Base-by-base conservation (phyloP, 2,329 filamentous ascomycete genomes). In the Incumbomyces lentus region DNA sequence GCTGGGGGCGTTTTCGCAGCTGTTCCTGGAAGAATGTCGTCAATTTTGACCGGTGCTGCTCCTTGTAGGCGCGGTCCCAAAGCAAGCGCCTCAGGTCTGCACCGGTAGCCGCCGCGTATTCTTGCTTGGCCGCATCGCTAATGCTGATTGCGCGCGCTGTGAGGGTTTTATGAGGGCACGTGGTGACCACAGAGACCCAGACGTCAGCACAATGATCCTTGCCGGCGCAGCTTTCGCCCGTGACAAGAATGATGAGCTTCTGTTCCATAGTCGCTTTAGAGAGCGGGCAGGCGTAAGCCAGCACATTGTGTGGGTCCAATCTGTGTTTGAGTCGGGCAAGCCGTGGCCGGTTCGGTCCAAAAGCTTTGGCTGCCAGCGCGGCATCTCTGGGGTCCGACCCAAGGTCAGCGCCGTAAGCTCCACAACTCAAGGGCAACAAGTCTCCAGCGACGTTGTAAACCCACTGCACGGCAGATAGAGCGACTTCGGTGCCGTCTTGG, bases 331-430 rank as follows among this genome's bases (percentile, higher is more conserved):
- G 68, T 47, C 59, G 62, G 31, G 64, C 64, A 1, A 82, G 64
- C 4, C 72, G 73, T 5, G 55, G 53, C 10, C 53, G 50, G 53
- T 82, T 82, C 2, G 62, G 62, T 6, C 78, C 78, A 64, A 82
- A 82, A 35, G 79, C 78, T 50, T 63, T 67, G 3, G 54, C 54
- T 1, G 74, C 75, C 14, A 82, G 64, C 1, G 48, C 49, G 0
- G 60, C 58, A 53, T 82, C 79, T 65, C 78, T 63, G 0, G 76
- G 74, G 51, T 82, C 76, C 2, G 76, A 76, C 10, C 79, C 78
- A 18, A 82, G 75, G 54, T 83, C 79, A 3, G 78, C 76, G 19
- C 73, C 62, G 54, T 82, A 83, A 6, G 58, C 68, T 53, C 78
- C 78, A 40, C 35, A 59, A 52, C 72, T 72, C 32, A 72, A 48